Percentiles rank a stretch among this genome's conserved stretches.
These are phyloP conservation scores for Xylariaceae sp. DNA, from an alignment of 2,329 filamentous ascomycete genomes.

Conservation along the genomic window DNA sequence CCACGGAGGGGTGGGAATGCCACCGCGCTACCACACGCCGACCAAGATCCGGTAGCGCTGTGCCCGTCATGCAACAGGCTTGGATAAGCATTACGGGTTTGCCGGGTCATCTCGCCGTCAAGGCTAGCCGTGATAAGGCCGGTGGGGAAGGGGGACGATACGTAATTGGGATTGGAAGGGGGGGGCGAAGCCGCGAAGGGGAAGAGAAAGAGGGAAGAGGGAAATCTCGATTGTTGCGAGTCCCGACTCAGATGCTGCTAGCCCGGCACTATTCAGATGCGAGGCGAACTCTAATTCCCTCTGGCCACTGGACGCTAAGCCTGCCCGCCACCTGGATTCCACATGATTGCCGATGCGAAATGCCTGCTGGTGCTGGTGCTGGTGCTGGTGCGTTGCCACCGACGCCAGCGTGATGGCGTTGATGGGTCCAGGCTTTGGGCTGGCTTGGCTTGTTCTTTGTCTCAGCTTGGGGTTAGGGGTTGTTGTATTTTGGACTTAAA, in stretches of 20 bases:
- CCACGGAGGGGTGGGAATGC: no score
- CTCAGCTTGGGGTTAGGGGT: no score
- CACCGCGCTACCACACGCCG: no score
- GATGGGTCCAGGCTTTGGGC: no score
- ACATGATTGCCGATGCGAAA: no score
- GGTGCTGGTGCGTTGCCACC: not conserved
- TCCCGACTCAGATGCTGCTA: constrained; percentile 12
- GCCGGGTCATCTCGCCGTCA: constrained; percentile 15
- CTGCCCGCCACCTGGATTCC: no score
- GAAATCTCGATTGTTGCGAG: constrained; percentile 7
- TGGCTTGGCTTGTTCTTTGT: no score
- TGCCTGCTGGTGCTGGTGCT: no score
- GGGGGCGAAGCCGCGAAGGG: no score
- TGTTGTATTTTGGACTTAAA: not conserved
- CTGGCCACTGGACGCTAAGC: no score
- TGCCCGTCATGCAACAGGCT: not conserved
- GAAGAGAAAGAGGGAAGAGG: no score
- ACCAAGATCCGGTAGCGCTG: no score
- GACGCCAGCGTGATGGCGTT: not conserved
- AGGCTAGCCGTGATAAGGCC: not conserved
- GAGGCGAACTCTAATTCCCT: constrained; percentile 5
- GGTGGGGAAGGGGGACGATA: not conserved
- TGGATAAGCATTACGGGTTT: not conserved
- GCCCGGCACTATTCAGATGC: constrained; percentile 1
- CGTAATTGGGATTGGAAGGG: constrained; percentile 3